These are phyloP conservation scores for Eucalyptus sideroxylon DNA, from an alignment of 345 rosid species.

Conservation along the genomic window DNA sequence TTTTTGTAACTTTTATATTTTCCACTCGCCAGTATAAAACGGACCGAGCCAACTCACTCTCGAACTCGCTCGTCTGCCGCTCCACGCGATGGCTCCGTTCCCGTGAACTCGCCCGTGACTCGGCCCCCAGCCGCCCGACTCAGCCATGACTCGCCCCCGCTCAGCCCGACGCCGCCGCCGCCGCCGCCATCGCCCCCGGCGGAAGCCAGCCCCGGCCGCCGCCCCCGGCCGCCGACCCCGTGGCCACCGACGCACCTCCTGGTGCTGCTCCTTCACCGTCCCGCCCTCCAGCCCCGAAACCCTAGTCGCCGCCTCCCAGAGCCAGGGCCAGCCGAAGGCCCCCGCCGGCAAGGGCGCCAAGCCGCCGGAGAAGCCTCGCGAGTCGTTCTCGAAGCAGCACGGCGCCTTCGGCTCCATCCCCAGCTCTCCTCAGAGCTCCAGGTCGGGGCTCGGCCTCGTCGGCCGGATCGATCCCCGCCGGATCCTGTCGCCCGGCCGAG, in stretches of 20 bases:
- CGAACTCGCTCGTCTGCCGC: not conserved
- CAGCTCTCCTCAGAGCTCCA: constrained; percentile 61
- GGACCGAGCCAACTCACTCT: not conserved
- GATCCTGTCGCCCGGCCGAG: constrained; percentile 92
- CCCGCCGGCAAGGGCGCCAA: not conserved
- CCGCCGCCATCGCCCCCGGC: not conserved
- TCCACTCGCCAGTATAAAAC: not conserved
- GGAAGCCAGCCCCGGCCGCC: constrained; percentile 3
- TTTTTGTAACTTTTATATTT: not conserved
- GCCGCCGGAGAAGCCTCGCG: constrained; percentile 3
- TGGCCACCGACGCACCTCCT: constrained; percentile 21
- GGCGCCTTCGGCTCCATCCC: constrained; percentile 31
- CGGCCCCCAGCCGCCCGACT: not conserved
- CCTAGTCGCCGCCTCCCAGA: constrained; percentile 4
- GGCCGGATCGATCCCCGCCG: constrained; percentile 83
- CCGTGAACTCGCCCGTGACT: not conserved
- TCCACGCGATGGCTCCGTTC: not conserved
- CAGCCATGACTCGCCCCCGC: not conserved
- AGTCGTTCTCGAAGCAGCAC: constrained; percentile 15
- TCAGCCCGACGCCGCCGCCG: not conserved
- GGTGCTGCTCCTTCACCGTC: constrained; percentile 76
- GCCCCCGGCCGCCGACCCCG: constrained; percentile 5
- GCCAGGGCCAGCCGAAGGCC: not conserved
- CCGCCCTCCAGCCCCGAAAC: constrained; percentile 81
- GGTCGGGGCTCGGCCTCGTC: constrained; percentile 47